These are phyloP conservation scores for Penicillium paneum DNA, from an alignment of 2,329 filamentous ascomycete species.

Conservation along the genomic window DNA sequence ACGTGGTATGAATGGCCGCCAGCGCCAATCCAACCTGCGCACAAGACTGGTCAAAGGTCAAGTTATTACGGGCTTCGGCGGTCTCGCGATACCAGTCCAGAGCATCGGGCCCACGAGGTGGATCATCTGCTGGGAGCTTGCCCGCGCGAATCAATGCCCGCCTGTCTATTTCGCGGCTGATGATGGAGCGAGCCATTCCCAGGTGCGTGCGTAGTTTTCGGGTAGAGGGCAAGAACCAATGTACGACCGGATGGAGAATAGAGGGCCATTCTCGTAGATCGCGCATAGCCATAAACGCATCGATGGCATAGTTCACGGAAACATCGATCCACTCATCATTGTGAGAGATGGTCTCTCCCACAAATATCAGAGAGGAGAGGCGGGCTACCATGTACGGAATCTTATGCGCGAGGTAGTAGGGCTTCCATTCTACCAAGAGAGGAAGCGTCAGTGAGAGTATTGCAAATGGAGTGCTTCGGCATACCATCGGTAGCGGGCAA, in stretches of 20 bases:
- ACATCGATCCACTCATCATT: slow-evolving; percentile 28
- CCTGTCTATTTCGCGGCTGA: slow-evolving; percentile 27
- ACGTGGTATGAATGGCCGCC: slow-evolving; percentile 36
- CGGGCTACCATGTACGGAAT: slow-evolving; percentile 53
- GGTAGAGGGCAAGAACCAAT: slow-evolving; percentile 47
- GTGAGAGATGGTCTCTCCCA: slow-evolving; percentile 22
- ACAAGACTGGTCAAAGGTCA: slow-evolving; percentile 14
- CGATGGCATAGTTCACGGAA: slow-evolving; percentile 25
- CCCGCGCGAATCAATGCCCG: slow-evolving; percentile 21
- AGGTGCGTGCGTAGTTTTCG: slow-evolving; percentile 39
- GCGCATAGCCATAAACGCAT: slow-evolving; percentile 28
- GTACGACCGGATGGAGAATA: slow-evolving; percentile 42
- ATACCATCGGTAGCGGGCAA: slow-evolving; percentile 27
- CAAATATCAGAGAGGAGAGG: slow-evolving; percentile 46
- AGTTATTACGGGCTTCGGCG: slow-evolving; percentile 2
- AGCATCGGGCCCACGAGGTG: slow-evolving; percentile 21
- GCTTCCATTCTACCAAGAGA: slow-evolving; percentile 49
- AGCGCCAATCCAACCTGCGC: slow-evolving; percentile 30
- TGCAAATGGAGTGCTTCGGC: not conserved
- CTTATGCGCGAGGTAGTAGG: slow-evolving; percentile 53
- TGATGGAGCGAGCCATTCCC: slow-evolving; percentile 36
- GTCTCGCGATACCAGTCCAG: slow-evolving; percentile 31
- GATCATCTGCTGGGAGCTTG: slow-evolving; percentile 17
- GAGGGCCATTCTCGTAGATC: slow-evolving; percentile 45
- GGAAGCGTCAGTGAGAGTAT: slow-evolving; percentile 5